Conservation (phyloP, 768 basidiomycete species). For the Tulasnella sp. region DNA sequence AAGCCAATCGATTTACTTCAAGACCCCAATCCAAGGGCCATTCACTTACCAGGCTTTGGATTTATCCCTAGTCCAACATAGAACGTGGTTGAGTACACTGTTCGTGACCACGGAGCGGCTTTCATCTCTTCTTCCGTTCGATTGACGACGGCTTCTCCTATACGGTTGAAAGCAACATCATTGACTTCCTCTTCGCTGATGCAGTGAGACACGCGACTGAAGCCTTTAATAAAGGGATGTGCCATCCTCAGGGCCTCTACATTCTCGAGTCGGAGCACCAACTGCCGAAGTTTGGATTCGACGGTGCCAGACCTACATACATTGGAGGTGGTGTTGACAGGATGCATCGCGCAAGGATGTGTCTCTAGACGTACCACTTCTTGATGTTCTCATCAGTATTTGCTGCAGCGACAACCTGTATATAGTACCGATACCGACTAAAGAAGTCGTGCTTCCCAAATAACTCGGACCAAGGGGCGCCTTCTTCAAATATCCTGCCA, state of each 20-base stretch:
- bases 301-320: constrained; percentile 79
- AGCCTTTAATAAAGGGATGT: constrained; percentile 92
- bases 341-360: background rate
- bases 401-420: constrained; percentile 90
- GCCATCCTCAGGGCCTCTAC: constrained; percentile 85
- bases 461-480: constrained; percentile 82
- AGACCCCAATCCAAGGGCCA: constrained; percentile 6
- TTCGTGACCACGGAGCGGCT: constrained; percentile 59
- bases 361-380: constrained; percentile 59
- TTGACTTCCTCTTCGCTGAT: constrained; percentile 77
- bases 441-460: constrained; percentile 96
- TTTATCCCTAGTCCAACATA: constrained; percentile 92
- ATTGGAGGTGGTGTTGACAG: background rate
- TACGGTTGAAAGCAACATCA: constrained; percentile 78
- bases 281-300: constrained; percentile 87
- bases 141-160: constrained; percentile 56
- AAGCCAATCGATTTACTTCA: background rate
- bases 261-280: constrained; percentile 96
- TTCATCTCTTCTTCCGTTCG: constrained; percentile 71
- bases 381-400: constrained; percentile 73
- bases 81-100: constrained; percentile 93
- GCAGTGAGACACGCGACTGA: constrained; percentile 80
- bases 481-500: constrained; percentile 78
- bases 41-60: constrained; percentile 70
- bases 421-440: constrained; percentile 89